Evolutionary conservation across 495 filamentous ascomycete genomes (phyloP).

Genomic region (Penicillium fimorum): DNA sequence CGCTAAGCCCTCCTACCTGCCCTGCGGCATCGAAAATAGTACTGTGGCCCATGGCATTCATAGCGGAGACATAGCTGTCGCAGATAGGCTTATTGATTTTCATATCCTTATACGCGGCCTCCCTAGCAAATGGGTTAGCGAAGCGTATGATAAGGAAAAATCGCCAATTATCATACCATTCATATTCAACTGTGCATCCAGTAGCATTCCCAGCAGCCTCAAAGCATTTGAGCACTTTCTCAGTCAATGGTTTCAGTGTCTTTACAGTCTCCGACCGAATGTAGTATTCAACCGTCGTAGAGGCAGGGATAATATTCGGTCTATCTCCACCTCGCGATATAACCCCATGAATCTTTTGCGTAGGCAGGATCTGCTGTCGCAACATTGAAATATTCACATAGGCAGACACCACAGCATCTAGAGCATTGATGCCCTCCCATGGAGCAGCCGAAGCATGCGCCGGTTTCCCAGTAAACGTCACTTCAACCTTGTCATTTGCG

Average conservation of each 20-base stretch:
- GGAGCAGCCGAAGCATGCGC: constrained; percentile 58
- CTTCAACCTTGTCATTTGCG: constrained; percentile 51
- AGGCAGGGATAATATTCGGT: constrained; percentile 53
- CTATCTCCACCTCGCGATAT: constrained; percentile 44
- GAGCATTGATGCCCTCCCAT: constrained; percentile 63
- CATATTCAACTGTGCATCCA: constrained; percentile 50
- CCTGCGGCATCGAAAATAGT: constrained; percentile 43
- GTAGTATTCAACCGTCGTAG: constrained; percentile 55
- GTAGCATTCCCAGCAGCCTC: constrained; percentile 56
- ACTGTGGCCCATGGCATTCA: constrained; percentile 45
- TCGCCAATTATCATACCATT: constrained; percentile 27
- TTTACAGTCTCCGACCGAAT: constrained; percentile 47
- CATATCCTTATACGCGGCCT: constrained; percentile 53
- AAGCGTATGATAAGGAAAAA: not conserved
- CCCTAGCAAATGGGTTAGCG: constrained; percentile 19
- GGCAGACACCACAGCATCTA: constrained; percentile 60
- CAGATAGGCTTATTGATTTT: constrained; percentile 49
- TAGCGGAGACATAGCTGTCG: constrained; percentile 48
- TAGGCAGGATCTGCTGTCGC: constrained; percentile 55
- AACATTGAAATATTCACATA: constrained; percentile 61
- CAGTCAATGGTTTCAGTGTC: constrained; percentile 45
- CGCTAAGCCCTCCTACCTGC: constrained; percentile 25
- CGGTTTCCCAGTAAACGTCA: constrained; percentile 46
- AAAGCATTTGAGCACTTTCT: constrained; percentile 53
- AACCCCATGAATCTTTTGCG: constrained; percentile 46